Evolutionary conservation across 345 rosid species (phyloP).

Genomic region (Citrus medica): DNA sequence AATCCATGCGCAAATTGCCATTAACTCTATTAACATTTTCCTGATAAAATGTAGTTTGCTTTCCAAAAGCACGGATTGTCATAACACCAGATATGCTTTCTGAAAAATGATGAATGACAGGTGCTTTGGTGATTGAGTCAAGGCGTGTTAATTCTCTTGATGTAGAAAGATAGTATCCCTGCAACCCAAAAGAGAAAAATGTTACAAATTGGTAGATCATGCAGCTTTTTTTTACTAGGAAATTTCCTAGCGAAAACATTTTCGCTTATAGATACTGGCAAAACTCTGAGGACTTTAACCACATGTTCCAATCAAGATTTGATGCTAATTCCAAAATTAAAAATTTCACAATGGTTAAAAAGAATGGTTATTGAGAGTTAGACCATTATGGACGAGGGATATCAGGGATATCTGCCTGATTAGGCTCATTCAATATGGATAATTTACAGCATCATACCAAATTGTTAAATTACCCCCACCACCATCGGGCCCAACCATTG

Average conservation of each 20-base stretch:
- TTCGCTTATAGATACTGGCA: neutral
- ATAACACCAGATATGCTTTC: conserved; percentile 85
- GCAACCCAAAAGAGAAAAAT: conserved; percentile 3
- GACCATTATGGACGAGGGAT: neutral
- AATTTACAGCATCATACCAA: neutral
- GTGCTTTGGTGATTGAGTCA: conserved; percentile 94
- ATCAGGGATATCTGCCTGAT: neutral
- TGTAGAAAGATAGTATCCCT: conserved; percentile 82
- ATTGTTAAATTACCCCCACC: neutral
- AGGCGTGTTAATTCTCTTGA: conserved; percentile 86
- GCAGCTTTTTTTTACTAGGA: neutral
- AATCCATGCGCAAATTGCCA: conserved; percentile 72
- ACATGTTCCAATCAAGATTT: neutral
- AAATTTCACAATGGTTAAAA: neutral
- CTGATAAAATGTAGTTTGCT: conserved; percentile 47
- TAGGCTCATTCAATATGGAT: neutral
- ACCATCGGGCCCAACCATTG: too few species aligned
- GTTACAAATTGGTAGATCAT: neutral
- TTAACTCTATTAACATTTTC: conserved; percentile 75
- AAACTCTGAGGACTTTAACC: neutral
- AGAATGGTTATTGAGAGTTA: neutral
- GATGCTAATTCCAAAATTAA: neutral
- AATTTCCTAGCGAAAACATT: neutral
- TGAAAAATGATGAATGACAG: conserved; percentile 88
- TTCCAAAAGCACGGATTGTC: conserved; percentile 76